A percentile compares a stretch with the other conserved stretches of the same genome.
Evolutionary conservation across 495 filamentous ascomycete genomes (phyloP).

Genomic region (Trichoderma erinaceum): DNA sequence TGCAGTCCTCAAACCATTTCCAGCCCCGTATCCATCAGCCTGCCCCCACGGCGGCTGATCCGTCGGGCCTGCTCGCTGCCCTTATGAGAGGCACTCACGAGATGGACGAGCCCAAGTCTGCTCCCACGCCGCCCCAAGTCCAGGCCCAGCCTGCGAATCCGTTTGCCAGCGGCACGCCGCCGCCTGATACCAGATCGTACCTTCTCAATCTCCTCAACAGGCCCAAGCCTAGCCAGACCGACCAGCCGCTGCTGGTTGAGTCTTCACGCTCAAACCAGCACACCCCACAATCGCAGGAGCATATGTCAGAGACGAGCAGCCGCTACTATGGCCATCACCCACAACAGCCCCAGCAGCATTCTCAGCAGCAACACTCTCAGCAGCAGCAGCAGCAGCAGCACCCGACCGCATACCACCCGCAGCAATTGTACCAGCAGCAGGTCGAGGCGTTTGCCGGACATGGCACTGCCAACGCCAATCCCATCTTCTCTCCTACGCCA

Average conservation of each 20-base stretch:
- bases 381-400: conserved; percentile 14
- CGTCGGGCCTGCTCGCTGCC: conserved; percentile 45
- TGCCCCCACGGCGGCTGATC: conserved; percentile 40
- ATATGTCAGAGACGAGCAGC: background rate
- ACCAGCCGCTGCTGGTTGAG: conserved; percentile 34
- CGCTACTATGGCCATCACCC: conserved; percentile 11
- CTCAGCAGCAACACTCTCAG: background rate
- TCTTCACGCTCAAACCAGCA: conserved; percentile 19
- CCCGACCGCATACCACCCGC: background rate
- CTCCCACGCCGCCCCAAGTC: conserved; percentile 18
- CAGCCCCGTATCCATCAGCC: conserved; percentile 41
- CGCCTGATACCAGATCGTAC: conserved; percentile 44
- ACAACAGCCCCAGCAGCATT: background rate
- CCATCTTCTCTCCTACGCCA: conserved; percentile 9
- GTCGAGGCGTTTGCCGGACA: background rate
- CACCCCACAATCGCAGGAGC: conserved; percentile 8
- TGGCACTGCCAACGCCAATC: background rate
- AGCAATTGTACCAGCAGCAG: background rate
- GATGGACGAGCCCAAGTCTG: conserved; percentile 3
- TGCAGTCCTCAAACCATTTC: conserved; percentile 3
- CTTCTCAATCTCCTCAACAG: conserved; percentile 47
- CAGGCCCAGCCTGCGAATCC: conserved; percentile 7
- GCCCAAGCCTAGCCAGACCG: conserved; percentile 48
- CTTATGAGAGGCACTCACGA: conserved; percentile 42
- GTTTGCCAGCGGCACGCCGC: conserved; percentile 27